These are phyloP conservation scores for Stramenopiles sp. DNA, from an alignment of 352 stramenopile species.

Conservation along the genomic window DNA sequence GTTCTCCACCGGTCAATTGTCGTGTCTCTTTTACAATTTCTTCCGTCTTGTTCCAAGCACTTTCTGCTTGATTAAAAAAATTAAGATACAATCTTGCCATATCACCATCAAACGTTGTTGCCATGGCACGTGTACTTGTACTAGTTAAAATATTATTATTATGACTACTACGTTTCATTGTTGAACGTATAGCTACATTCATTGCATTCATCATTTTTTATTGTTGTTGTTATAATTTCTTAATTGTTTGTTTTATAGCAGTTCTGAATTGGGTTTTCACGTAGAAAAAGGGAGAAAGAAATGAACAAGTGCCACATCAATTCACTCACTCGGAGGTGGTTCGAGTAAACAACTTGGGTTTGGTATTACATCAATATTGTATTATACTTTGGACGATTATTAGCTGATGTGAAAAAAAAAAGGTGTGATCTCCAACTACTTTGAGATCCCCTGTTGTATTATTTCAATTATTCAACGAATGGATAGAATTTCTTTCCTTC, in stretches of 20 bases:
- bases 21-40: slow-evolving; percentile 7
- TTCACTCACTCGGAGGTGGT: too few species aligned
- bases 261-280: slow-evolving; percentile 5
- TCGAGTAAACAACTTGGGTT: too few species aligned
- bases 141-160: slow-evolving; percentile 12
- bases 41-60: slow-evolving; percentile 8
- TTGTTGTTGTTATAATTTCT: slow-evolving; percentile 9
- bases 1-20: slow-evolving; percentile 7
- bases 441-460: too few species aligned
- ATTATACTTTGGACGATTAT: too few species aligned
- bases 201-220: slow-evolving; percentile 9
- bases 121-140: slow-evolving; percentile 5
- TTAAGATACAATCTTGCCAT: slow-evolving; percentile 8
- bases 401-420: too few species aligned
- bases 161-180: slow-evolving; percentile 10
- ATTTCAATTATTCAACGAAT: too few species aligned
- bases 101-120: slow-evolving; percentile 2
- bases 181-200: slow-evolving; percentile 8
- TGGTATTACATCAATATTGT: too few species aligned
- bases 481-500: too few species aligned
- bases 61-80: slow-evolving; percentile 11
- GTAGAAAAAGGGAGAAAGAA: slow-evolving; percentile 1
- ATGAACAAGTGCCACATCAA: background rate
- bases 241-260: slow-evolving; percentile 10
- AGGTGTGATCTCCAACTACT: too few species aligned